Evolutionary conservation across 2,329 filamentous ascomycete species (phyloP), one percentile per base, ranked within the genome.

Genomic region (Diaporthe capsici): DNA sequence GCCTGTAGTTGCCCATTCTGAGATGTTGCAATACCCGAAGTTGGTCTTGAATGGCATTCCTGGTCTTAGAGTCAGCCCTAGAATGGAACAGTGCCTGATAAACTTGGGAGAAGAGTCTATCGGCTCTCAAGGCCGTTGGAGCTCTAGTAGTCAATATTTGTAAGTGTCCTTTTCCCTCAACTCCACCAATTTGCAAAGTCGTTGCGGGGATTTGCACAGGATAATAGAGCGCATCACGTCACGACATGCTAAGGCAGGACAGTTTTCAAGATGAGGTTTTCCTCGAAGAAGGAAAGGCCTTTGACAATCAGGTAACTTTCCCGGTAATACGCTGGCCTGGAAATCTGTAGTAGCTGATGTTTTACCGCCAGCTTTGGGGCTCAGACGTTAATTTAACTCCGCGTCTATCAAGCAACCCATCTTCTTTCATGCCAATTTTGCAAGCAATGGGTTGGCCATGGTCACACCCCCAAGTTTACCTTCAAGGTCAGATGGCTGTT

Each of bases 201-300:
- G n/a, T 28, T 4, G 1, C 8, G 37, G 7, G 7, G 4, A 9
- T 25, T 25, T 5, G 58, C 58, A 6, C 2, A 15, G 7, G 3
- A 5, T 61, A 17, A 17, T 28, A 15, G 10, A 42, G n/a, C 15
- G 37, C n/a, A 63, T 63, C 2, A 31, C 12, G n/a, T 20, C 13
- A 31, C 13, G 22, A 28, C 20, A 20, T 8, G 7, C n/a, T 44
- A 63, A 63, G 6, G 4, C 60, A 17, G 5, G n/a, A 28, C 1
- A 63, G 60, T 37, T 63, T 63, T 13, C 60, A 44, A 44, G 60
- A 63, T 31, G 60, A 63, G 60, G 60, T 44, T 42, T 63, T 63
- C 15, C 39, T 63, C 9, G 60, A 63, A 63, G 37, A 63, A 28
- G 60, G 60, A 28, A 63, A 63, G 39, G 60, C 60, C 44, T 63